Percentiles rank a stretch among this genome's conserved stretches.
These are phyloP conservation scores for Lipomyces sp. DNA, from an alignment of 805 yeast species.

Conservation along the genomic window DNA sequence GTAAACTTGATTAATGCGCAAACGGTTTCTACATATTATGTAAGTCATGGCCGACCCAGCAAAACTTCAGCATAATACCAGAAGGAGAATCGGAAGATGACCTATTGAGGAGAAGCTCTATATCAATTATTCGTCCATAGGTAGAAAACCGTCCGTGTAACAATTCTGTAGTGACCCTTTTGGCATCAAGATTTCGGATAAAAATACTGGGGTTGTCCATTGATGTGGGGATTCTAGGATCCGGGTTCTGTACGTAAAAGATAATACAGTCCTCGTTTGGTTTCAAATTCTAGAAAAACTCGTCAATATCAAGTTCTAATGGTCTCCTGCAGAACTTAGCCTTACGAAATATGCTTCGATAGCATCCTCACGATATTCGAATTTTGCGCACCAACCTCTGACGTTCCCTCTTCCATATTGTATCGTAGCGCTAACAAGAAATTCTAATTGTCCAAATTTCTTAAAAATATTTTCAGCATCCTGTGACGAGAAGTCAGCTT, in stretches of 20 bases:
- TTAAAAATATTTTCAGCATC: constrained; percentile 31
- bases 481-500: constrained; percentile 10
- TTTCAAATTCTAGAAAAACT: constrained; percentile 38
- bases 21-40: constrained; percentile 10
- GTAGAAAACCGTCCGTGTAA: constrained; percentile 62
- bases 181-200: constrained; percentile 68
- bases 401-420: constrained; percentile 27
- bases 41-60: neutral
- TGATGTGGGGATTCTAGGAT: constrained; percentile 45
- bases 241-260: constrained; percentile 47
- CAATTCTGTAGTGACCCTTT: constrained; percentile 57
- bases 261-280: constrained; percentile 12
- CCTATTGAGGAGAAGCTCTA: constrained; percentile 13
- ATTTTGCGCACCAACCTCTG: constrained; percentile 70
- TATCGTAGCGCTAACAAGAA: constrained; percentile 29
- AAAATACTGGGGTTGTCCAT: constrained; percentile 73
- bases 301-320: constrained; percentile 78
- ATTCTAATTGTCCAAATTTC: constrained; percentile 32
- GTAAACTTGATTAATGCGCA: constrained; percentile 23
- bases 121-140: constrained; percentile 65
- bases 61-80: neutral
- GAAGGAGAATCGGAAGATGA: neutral
- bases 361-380: constrained; percentile 83
- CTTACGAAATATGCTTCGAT: constrained; percentile 73
- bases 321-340: constrained; percentile 45